Base-by-base conservation (phyloP, 306 rosid genomes). In the Mimosa bimucronata region DNA sequence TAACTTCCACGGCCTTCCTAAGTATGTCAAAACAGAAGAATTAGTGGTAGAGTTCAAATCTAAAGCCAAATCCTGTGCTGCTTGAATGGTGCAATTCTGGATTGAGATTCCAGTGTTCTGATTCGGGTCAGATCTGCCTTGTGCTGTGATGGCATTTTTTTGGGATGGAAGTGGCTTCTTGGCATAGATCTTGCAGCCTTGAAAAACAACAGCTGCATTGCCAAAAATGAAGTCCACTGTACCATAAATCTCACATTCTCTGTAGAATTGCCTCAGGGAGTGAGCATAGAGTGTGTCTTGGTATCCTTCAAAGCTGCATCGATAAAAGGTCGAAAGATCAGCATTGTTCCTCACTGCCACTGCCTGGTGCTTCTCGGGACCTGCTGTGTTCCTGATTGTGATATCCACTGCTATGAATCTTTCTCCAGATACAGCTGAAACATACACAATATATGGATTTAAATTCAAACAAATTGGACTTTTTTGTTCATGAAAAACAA, bases 211-310 rank as follows among this genome's bases (percentile, higher is more conserved):
- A 0, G 94, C 91, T 3, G 98, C 97, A 28, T 90, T 86, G 28
- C 98, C 98, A 19, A 94, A 94, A 0, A 94, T 94, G 86, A 92
- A 94, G 37, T 92, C 97, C 0, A 92, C 86, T 0, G 97, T 94
- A 31, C 98, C 98, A 6, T 90, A 85, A 61, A 94, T 83, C 34
- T 90, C 84, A 72, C 98, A 94, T 34, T 94, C 91, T 10, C 85
- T 82, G 18, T 94, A 92, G 90, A 94, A 92, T 64, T 94, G 97
- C 52, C 92, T 80, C 0, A 87, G 75, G 23, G 98, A 94, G 72
- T 94, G 98, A 0, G 75, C 94, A 42, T 94, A 94, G 37, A 94
- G 92, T 1, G 98, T 94, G 88, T 94, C 98, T 79, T 94, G 94
- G 74, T 94, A 94, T 26, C 94, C 98, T 64, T 94, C 97, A 2